A percentile compares a stretch with the other conserved stretches of the same genome.
These are phyloP conservation scores for Pyrenopolyporus hunteri DNA, from an alignment of 495 filamentous ascomycete species.

Conservation along the genomic window DNA sequence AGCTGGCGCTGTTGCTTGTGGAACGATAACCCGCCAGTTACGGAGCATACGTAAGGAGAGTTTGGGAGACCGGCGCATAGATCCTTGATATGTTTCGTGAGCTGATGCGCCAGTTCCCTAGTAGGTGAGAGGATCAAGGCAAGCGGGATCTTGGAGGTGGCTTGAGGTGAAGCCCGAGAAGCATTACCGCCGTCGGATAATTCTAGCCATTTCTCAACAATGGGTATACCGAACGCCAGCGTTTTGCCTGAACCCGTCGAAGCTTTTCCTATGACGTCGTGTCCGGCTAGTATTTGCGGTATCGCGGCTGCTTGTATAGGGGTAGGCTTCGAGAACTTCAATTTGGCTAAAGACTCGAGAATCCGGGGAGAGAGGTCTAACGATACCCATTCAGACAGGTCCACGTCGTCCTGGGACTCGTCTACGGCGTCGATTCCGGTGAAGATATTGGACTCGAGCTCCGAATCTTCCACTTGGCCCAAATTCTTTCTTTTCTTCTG, in stretches of 20 bases:
- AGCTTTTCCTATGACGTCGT: constrained; percentile 82
- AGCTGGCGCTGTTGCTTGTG: constrained; percentile 91
- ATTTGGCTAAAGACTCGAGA: constrained; percentile 73
- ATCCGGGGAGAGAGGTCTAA: constrained; percentile 72
- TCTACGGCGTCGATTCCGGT: constrained; percentile 46
- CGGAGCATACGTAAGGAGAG: constrained; percentile 71
- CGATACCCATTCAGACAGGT: constrained; percentile 76
- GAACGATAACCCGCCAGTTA: constrained; percentile 89
- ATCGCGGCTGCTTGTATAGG: constrained; percentile 78
- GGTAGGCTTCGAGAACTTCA: constrained; percentile 81
- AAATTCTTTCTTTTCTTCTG: constrained; percentile 55
- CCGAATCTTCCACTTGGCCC: constrained; percentile 31
- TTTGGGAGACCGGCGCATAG: constrained; percentile 67
- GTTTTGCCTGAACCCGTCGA: constrained; percentile 87
- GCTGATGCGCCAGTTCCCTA: constrained; percentile 89
- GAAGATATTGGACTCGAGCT: constrained; percentile 51
- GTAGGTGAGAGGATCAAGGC: constrained; percentile 93
- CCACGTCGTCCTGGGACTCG: constrained; percentile 51
- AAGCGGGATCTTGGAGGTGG: constrained; percentile 59
- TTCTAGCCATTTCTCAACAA: constrained; percentile 68
- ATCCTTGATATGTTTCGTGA: constrained; percentile 77
- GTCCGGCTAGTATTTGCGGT: constrained; percentile 73
- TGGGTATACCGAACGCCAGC: constrained; percentile 80
- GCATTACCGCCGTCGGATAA: constrained; percentile 45
- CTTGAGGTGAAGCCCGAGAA: constrained; percentile 43